Conservation (phyloP, 2,329 filamentous ascomycete genomes). For the Dothistroma septosporum region DNA sequence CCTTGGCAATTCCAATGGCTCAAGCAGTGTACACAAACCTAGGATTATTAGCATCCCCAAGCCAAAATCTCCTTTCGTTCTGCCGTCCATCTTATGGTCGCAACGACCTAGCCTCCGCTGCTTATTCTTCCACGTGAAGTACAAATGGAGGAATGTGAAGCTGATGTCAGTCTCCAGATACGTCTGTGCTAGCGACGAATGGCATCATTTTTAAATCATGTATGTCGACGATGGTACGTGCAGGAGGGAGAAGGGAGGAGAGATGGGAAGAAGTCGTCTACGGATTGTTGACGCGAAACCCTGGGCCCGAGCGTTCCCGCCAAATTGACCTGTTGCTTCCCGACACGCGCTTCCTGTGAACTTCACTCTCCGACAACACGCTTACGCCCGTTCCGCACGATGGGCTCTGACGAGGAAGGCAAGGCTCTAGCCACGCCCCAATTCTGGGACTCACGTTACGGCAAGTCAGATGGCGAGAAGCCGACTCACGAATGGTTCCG, state of each 20-base stretch:
- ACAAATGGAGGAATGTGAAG: conserved; percentile 38
- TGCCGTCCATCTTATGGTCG: conserved; percentile 38
- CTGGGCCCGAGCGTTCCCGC: too few relatives aligned
- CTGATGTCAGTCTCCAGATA: too few relatives aligned
- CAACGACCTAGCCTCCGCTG: conserved; percentile 39
- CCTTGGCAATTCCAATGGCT: neutral
- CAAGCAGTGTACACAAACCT: conserved; percentile 41
- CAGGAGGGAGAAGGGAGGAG: too few relatives aligned
- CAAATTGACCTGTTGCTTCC: neutral
- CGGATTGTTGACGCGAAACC: too few relatives aligned
- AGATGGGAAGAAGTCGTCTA: too few relatives aligned
- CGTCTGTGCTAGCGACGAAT: too few relatives aligned
- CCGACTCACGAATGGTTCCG: conserved; percentile 55
- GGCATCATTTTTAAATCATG: too few relatives aligned
- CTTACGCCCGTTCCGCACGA: neutral
- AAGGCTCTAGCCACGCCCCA: conserved; percentile 40
- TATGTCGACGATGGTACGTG: too few relatives aligned
- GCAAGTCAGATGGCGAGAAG: conserved; percentile 34
- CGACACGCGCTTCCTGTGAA: neutral
- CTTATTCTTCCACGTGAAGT: conserved; percentile 38
- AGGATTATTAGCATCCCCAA: conserved; percentile 45
- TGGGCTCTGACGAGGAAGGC: conserved; percentile 27
- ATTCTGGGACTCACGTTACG: conserved; percentile 53
- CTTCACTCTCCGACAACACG: too few relatives aligned
- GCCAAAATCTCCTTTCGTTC: conserved; percentile 44